Conservation (phyloP, 805 yeast species). For the Yarrowia keelungensis region DNA sequence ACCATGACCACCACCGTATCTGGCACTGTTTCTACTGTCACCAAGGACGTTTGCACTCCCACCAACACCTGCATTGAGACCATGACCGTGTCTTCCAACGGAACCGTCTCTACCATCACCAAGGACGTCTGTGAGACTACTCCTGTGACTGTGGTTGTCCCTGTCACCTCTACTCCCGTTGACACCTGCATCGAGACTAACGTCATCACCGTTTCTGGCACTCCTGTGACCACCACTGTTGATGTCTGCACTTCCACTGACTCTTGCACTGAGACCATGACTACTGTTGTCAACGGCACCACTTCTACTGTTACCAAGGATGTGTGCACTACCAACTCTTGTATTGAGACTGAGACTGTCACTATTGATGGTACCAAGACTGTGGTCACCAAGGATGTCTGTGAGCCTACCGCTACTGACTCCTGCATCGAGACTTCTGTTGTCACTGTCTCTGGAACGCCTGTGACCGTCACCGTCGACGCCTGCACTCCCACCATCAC, state of each 20-base stretch:
- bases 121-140: not conserved
- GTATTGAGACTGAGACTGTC: not conserved
- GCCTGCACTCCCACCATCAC: not conserved
- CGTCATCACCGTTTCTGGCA: not conserved
- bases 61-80: not conserved
- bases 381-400: not conserved
- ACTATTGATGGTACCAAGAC: not conserved
- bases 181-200: not conserved
- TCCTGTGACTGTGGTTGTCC: not conserved
- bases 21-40: not conserved
- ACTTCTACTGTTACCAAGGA: not conserved
- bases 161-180: not conserved
- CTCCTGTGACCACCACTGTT: not conserved
- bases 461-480: too few species aligned
- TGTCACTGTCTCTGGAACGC: not conserved
- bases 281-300: not conserved
- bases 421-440: not conserved
- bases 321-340: not conserved
- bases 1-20: not conserved
- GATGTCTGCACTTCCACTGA: not conserved
- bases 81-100: not conserved
- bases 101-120: not conserved
- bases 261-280: not conserved
- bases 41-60: slow-evolving; percentile 8
- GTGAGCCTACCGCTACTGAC: not conserved